phyloP scores from a whole-genome alignment of 805 yeast genomes.

The Huiozyma sinensis region DNA sequence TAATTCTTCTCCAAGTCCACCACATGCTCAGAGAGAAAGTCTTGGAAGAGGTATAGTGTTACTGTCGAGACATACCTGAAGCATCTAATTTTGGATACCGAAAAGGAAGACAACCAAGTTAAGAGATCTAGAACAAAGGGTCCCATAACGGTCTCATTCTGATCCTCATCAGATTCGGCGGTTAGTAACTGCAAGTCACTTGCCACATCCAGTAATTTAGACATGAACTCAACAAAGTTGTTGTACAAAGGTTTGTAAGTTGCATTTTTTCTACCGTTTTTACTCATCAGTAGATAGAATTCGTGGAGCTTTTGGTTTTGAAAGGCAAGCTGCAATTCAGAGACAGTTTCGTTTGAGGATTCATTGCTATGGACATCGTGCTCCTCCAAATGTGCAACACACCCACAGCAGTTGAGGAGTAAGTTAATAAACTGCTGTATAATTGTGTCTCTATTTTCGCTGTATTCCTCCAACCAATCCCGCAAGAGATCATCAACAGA shows the following conservation, averaged over 20 bases:
- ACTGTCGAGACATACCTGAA: slow-evolving; percentile 59
- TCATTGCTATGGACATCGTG: slow-evolving; percentile 69
- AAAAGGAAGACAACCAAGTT: slow-evolving; percentile 67
- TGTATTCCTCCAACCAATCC: slow-evolving; percentile 49
- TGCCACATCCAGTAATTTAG: slow-evolving; percentile 38
- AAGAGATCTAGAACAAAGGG: slow-evolving; percentile 37
- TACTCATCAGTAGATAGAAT: slow-evolving; percentile 51
- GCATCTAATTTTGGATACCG: slow-evolving; percentile 60
- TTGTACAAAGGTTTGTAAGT: slow-evolving; percentile 37
- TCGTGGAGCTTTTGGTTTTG: slow-evolving; percentile 54
- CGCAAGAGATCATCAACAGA: slow-evolving; percentile 43
- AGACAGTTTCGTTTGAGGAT: slow-evolving; percentile 61
- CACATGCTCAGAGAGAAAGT: slow-evolving; percentile 44
- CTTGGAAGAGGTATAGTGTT: slow-evolving; percentile 48
- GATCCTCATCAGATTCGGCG: slow-evolving; percentile 21
- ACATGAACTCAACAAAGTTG: slow-evolving; percentile 47
- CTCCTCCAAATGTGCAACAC: slow-evolving; percentile 50
- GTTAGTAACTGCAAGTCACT: slow-evolving; percentile 56
- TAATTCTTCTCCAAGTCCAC: slow-evolving; percentile 28
- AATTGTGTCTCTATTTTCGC: slow-evolving; percentile 35
- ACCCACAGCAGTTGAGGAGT: slow-evolving; percentile 61
- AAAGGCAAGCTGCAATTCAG: slow-evolving; percentile 57
- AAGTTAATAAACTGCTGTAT: slow-evolving; percentile 58
- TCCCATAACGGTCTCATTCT: slow-evolving; percentile 22
- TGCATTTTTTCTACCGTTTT: slow-evolving; percentile 32